Conservation (phyloP, 176 grass and related monocot species). For the Thalia dealbata region DNA sequence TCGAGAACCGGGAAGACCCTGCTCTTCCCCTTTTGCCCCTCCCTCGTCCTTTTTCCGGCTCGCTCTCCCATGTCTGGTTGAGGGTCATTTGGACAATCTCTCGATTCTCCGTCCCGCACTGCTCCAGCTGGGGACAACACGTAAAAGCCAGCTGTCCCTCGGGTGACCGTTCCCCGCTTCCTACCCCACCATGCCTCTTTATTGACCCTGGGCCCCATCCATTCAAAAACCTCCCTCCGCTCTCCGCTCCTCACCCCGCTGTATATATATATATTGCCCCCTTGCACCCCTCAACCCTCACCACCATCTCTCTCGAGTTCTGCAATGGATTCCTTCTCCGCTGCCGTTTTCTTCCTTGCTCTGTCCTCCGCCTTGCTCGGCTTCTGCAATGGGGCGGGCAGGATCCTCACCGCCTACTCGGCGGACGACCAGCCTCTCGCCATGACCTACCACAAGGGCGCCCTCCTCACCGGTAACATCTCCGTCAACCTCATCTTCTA, state of each 20-base stretch:
- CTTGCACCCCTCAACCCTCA: neutral
- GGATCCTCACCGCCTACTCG: neutral
- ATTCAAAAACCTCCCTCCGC: neutral
- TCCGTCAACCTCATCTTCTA: constrained; percentile 54
- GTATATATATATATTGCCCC: neutral
- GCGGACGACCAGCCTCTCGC: constrained; percentile 6
- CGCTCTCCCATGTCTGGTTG: too few species aligned
- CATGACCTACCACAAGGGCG: constrained; percentile 63
- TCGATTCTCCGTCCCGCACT: neutral
- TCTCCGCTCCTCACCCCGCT: too few species aligned
- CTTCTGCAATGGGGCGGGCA: neutral
- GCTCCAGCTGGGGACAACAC: neutral
- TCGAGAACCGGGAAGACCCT: neutral
- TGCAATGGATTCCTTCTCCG: neutral
- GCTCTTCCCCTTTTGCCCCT: neutral
- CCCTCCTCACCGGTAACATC: constrained; percentile 39
- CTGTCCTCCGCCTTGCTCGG: neutral
- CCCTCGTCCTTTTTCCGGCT: too few species aligned
- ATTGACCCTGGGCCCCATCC: neutral
- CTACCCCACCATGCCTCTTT: neutral
- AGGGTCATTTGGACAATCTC: too few species aligned
- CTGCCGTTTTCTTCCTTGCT: neutral
- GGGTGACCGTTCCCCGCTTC: neutral
- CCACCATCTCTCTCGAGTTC: neutral
- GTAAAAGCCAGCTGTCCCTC: neutral